Conservation (phyloP, 306 rosid species). For the Elaeagnus macrophylla region DNA sequence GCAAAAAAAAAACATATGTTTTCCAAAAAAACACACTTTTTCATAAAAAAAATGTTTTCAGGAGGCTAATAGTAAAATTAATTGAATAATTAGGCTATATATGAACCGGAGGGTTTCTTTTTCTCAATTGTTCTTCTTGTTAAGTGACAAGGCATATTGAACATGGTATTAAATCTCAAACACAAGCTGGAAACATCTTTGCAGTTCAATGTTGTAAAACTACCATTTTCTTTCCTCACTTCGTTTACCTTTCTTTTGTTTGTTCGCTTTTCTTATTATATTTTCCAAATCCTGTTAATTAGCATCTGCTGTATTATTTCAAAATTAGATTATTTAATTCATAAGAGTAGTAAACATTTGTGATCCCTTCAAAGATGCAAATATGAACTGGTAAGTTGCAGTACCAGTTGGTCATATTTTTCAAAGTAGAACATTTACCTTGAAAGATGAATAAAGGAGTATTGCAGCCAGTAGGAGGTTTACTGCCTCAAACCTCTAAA, state of each 20-base stretch:
- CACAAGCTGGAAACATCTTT: neutral
- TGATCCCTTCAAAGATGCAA: neutral
- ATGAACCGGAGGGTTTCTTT: too few relatives aligned
- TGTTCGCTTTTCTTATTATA: too few relatives aligned
- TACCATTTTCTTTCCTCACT: too few relatives aligned
- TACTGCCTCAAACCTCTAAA: conserved; percentile 79
- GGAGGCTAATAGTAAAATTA: too few relatives aligned
- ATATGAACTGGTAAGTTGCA: neutral
- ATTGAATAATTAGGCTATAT: too few relatives aligned
- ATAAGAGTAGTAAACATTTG: neutral
- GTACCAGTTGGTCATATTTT: neutral
- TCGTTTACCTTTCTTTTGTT: too few relatives aligned
- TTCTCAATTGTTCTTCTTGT: neutral
- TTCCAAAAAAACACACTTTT: too few relatives aligned
- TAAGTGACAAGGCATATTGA: neutral
- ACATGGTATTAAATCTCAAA: neutral
- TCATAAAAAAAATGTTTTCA: too few relatives aligned
- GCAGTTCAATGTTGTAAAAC: neutral
- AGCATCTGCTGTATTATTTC: neutral
- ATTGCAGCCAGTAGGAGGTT: conserved; percentile 76
- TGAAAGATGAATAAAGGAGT: conserved; percentile 70
- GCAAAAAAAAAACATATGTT: too few relatives aligned
- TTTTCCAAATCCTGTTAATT: too few relatives aligned
- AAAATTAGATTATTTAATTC: neutral
- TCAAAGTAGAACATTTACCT: conserved; percentile 41